phyloP scores from a whole-genome alignment of 176 grass and related monocot species.

The Ensete glaucum region DNA sequence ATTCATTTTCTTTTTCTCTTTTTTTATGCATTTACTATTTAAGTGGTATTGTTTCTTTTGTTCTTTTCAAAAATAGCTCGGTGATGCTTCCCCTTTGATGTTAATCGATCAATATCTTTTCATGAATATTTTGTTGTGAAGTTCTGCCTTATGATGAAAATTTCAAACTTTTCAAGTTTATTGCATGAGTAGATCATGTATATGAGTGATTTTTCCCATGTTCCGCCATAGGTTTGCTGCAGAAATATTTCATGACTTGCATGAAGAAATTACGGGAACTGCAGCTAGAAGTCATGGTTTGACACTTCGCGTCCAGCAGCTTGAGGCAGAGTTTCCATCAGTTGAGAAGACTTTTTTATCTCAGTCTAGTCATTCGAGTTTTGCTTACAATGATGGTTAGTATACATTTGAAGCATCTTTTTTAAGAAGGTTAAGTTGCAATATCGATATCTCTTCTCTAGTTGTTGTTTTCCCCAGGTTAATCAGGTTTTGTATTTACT shows the following conservation, averaged over 20 bases:
- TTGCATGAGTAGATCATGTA: neutral
- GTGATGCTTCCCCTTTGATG: no score
- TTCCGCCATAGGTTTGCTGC: constrained; percentile 61
- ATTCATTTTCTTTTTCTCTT: no score
- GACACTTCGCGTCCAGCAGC: constrained; percentile 83
- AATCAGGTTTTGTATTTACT: neutral
- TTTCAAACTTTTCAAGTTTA: neutral
- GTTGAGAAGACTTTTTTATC: constrained; percentile 60
- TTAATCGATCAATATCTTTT: no score
- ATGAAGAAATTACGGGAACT: constrained; percentile 73
- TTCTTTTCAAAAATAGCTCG: no score
- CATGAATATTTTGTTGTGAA: neutral
- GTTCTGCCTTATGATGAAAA: neutral
- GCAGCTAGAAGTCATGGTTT: constrained; percentile 75
- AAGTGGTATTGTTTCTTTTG: no score
- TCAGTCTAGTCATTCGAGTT: constrained; percentile 47
- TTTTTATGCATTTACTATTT: no score
- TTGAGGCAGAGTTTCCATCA: constrained; percentile 85
- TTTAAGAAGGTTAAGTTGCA: neutral
- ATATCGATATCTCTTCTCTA: neutral
- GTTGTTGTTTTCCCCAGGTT: neutral
- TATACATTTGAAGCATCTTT: neutral
- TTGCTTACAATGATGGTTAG: constrained; percentile 66
- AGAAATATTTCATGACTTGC: constrained; percentile 91
- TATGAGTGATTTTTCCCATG: neutral